Evolutionary conservation across 768 basidiomycete genomes (phyloP).

Genomic region (Auricularia auricula-judae): DNA sequence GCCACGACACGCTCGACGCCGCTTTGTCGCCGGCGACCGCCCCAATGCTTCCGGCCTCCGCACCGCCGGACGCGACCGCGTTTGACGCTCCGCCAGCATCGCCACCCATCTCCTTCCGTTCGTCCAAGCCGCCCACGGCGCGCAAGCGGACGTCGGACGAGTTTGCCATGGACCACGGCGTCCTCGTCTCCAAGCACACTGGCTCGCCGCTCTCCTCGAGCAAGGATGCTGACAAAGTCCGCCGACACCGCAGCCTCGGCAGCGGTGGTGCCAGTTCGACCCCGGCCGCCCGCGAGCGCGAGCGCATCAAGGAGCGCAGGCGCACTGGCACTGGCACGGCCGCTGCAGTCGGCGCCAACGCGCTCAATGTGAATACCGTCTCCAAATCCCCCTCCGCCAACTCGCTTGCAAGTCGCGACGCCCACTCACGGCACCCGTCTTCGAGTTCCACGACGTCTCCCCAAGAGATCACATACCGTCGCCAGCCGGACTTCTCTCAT

Average conservation of each 20-base stretch:
- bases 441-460: slow-evolving; percentile 19
- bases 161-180: slow-evolving; percentile 64
- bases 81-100: slow-evolving; percentile 24
- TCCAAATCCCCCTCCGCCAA: not conserved
- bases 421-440: slow-evolving; percentile 1
- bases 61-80: slow-evolving; percentile 22
- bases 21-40: slow-evolving; percentile 3
- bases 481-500: slow-evolving; percentile 72
- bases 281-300: slow-evolving; percentile 1
- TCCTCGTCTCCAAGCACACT: slow-evolving; percentile 40
- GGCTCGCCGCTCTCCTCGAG: slow-evolving; percentile 10
- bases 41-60: slow-evolving; percentile 19
- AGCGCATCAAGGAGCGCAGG: slow-evolving; percentile 3
- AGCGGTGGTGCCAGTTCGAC: slow-evolving; percentile 21
- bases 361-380: not conserved
- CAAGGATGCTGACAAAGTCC: slow-evolving; percentile 30
- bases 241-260: slow-evolving; percentile 66
- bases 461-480: slow-evolving; percentile 45
- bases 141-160: slow-evolving; percentile 75
- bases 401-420: slow-evolving; percentile 4
- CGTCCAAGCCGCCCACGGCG: slow-evolving; percentile 33
- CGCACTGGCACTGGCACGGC: not conserved
- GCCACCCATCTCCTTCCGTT: slow-evolving; percentile 56
- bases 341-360: too few species aligned
- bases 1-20: not conserved